phyloP scores from a whole-genome alignment of 176 grass and related monocot species.

The Carex parvula region DNA sequence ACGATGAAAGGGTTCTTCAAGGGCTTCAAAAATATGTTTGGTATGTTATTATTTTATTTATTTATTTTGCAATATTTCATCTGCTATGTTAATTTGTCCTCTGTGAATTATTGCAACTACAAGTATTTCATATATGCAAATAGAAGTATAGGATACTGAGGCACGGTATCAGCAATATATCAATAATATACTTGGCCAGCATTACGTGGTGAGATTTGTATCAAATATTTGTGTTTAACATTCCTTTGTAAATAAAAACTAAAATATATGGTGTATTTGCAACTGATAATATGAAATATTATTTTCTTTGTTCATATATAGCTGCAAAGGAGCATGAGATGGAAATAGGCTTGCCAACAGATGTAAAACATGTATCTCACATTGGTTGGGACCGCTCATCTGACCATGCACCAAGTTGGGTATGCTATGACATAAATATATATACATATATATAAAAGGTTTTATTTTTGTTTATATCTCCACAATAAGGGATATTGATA shows the following conservation, averaged over 20 bases:
- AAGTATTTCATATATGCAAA: background rate
- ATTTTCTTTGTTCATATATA: constrained; percentile 3
- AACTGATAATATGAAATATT: background rate
- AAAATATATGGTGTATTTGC: constrained; percentile 8
- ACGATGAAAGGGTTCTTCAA: constrained; percentile 29
- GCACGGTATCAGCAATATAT: background rate
- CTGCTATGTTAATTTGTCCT: background rate
- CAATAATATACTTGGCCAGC: background rate
- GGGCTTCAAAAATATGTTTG: constrained; percentile 32
- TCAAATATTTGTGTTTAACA: background rate
- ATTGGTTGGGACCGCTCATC: constrained; percentile 24
- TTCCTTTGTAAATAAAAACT: background rate
- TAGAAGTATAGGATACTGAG: background rate
- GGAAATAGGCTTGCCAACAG: constrained; percentile 16
- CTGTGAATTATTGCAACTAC: background rate
- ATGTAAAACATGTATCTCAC: constrained; percentile 31
- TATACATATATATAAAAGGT: background rate
- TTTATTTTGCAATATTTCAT: background rate
- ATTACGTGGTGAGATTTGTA: background rate
- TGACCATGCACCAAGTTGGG: constrained; percentile 25
- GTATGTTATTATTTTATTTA: background rate
- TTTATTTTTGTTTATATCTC: background rate
- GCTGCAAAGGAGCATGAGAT: constrained; percentile 30
- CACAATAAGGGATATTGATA: background rate
- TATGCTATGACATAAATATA: background rate